Evolutionary conservation across 176 grass and related monocot genomes (phyloP).

Genomic region (Zizania latifolia): DNA sequence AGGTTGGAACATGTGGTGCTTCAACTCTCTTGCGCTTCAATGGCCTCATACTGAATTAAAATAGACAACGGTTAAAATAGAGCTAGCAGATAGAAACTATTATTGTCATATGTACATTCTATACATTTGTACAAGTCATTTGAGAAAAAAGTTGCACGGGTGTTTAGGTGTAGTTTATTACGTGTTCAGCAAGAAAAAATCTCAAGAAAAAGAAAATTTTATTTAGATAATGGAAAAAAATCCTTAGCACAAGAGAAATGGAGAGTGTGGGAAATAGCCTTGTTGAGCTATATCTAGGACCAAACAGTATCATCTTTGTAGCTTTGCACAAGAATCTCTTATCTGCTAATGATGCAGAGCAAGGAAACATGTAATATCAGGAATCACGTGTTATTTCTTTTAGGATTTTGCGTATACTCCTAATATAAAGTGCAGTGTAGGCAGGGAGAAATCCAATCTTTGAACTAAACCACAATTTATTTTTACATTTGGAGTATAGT

Average conservation of each 20-base stretch:
- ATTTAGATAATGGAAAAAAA: too few species aligned
- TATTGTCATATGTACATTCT: too few species aligned
- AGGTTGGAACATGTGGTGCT: too few species aligned
- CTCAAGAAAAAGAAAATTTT: background rate
- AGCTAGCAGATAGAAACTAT: too few species aligned
- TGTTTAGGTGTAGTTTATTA: background rate
- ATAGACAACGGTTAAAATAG: too few species aligned
- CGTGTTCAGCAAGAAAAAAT: background rate
- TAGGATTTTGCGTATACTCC: slow-evolving; percentile 23
- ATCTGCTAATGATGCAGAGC: slow-evolving; percentile 43
- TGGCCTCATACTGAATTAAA: too few species aligned
- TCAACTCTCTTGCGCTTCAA: too few species aligned
- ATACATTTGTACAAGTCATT: too few species aligned
- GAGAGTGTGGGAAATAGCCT: background rate
- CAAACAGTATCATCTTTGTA: slow-evolving; percentile 50
- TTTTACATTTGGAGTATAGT: background rate
- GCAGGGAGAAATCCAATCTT: background rate
- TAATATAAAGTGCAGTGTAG: background rate
- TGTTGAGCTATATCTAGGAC: slow-evolving; percentile 6
- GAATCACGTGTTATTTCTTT: slow-evolving; percentile 32
- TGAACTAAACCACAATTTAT: background rate
- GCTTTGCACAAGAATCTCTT: slow-evolving; percentile 38
- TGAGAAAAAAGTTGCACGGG: too few species aligned
- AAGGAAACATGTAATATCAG: slow-evolving; percentile 36
- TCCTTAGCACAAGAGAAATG: background rate